Conservation (phyloP, 75 land plant genomes). For the Picea sitchensis region DNA sequence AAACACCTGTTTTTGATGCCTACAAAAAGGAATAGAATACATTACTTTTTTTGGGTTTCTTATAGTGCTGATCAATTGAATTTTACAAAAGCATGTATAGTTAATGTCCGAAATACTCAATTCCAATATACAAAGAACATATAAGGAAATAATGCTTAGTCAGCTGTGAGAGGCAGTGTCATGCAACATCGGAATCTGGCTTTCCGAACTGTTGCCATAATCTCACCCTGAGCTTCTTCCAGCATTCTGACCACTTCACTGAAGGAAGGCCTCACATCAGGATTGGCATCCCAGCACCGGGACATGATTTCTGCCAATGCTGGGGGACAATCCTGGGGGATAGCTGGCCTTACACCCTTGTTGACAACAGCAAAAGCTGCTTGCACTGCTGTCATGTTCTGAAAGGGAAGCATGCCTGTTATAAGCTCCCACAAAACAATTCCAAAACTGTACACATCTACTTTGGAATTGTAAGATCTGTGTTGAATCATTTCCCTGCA, state of each 20-base stretch:
- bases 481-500: conserved; percentile 91
- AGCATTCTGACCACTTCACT: conserved; percentile 73
- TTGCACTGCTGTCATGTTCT: conserved; percentile 88
- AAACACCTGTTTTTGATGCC: conserved; percentile 13
- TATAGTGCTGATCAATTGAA: conserved; percentile 14
- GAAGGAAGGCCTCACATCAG: conserved; percentile 75
- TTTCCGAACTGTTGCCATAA: conserved; percentile 73
- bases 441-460: conserved; percentile 95
- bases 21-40: conserved; percentile 14
- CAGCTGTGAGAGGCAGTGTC: conserved; percentile 67
- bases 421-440: conserved; percentile 93
- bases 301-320: conserved; percentile 72
- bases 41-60: conserved; percentile 12
- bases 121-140: conserved; percentile 13
- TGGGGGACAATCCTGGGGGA: conserved; percentile 75
- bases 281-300: conserved; percentile 88
- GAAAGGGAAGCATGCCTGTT: conserved; percentile 80
- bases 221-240: conserved; percentile 73
- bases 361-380: conserved; percentile 96
- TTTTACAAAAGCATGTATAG: conserved; percentile 14
- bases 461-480: conserved; percentile 75
- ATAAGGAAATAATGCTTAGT: conserved; percentile 35
- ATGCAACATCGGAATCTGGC: conserved; percentile 88
- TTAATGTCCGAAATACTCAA: conserved; percentile 7
- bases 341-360: conserved; percentile 64